Conservation (phyloP, 1,284 basidiomycete genomes). For the Mycosarcoma maydis region DNA sequence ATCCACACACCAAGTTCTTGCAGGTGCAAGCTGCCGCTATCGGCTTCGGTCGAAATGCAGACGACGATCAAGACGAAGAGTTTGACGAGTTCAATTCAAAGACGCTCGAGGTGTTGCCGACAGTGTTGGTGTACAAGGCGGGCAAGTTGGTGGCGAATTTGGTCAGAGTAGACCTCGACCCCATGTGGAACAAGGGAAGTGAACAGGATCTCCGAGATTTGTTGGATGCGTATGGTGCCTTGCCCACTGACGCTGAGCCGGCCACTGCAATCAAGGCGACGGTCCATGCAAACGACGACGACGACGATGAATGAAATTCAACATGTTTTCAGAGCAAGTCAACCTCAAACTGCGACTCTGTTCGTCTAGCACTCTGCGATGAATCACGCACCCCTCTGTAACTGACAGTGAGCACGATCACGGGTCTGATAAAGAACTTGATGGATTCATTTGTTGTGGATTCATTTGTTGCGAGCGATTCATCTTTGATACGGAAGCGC, state of each 20-base stretch:
- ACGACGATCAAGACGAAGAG: constrained; percentile 48
- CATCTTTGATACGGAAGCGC: no score
- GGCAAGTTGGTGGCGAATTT: constrained; percentile 55
- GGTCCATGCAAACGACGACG: background rate
- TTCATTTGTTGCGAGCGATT: no score
- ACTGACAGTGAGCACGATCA: no score
- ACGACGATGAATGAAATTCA: constrained; percentile 5
- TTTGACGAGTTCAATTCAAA: constrained; percentile 45
- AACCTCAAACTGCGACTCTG: background rate
- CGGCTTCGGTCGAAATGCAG: constrained; percentile 50
- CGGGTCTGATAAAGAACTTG: no score
- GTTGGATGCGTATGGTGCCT: constrained; percentile 18
- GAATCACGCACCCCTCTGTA: no score
- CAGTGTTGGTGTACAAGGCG: constrained; percentile 54
- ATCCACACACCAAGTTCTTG: constrained; percentile 57
- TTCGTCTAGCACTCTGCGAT: no score
- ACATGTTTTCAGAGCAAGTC: background rate
- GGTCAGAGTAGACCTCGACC: constrained; percentile 55
- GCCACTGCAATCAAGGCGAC: background rate
- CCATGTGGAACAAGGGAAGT: constrained; percentile 39
- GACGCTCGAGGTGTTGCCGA: constrained; percentile 53
- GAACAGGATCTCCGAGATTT: constrained; percentile 49
- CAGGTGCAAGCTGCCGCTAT: constrained; percentile 56
- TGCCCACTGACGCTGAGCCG: background rate
- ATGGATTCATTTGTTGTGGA: no score